Evolutionary conservation across 139 green algal species (phyloP), one percentile per base, ranked within the genome.

Genomic region (Deuterostichococcus epilithicus): DNA sequence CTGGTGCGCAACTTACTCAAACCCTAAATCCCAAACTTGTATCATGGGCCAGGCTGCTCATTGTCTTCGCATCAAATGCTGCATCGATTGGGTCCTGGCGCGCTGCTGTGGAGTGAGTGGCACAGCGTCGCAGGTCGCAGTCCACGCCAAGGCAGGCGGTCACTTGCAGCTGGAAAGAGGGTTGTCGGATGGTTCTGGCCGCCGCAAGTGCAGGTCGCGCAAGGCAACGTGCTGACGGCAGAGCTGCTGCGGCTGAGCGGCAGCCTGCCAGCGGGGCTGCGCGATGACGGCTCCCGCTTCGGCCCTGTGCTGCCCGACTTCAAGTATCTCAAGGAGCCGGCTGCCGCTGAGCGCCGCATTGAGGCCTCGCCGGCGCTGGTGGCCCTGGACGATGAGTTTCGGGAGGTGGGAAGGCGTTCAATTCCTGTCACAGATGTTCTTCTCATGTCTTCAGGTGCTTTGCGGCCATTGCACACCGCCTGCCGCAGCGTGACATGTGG

Each of bases 231-330:
- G 33, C 58, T 77, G 34, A 63, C 69, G 34, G 73, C 73, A n/a
- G 59, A 71, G 25, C 38, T 71, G 32, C 59, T 77, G 5, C 58
- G 58, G 4, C 58, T 77, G 20, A 71, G 58, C 73, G 45, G 36
- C 58, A 22, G 10, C 23, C 59, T 77, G 73, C 73, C 73, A n/a
- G 13, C 58, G n/a, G 58, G 35, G 1, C 58, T 77, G 38, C 38
- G 28, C 23, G 22, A 39, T n/a, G 38, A 8, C 25, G 5, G 39
- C 44, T 26, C 35, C 35, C 32, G 35, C 1, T 77, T 52, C 37
- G 73, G 34, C 8, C 73, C 73, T 5, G 38, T 77, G 26, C 58
- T 71, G 22, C 69, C 69, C n/a, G 73, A 77, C 59, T 77, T 72
- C 32, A 20, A 33, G 8, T 77, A 71, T 35, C 69, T 77, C 35